Conservation (phyloP, 352 stramenopile genomes). For the Blastocystis sp. region DNA sequence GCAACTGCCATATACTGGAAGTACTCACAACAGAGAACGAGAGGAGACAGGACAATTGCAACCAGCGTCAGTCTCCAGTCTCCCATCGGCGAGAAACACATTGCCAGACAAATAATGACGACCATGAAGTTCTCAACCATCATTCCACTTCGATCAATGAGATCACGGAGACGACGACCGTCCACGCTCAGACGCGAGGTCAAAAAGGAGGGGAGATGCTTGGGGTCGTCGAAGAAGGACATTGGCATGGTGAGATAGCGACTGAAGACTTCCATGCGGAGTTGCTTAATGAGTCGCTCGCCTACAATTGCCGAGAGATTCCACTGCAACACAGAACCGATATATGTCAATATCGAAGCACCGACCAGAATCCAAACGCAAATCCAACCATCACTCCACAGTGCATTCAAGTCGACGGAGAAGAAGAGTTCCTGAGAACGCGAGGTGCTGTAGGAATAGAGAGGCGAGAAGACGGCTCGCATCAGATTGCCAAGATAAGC, state of each 20-base stretch:
- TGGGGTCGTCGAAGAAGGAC: conserved; percentile 18
- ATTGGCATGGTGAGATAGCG: neutral
- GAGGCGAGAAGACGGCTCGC: neutral
- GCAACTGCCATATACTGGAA: neutral
- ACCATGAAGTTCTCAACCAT: conserved; percentile 24
- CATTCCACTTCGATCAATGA: neutral
- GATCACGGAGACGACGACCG: conserved; percentile 14
- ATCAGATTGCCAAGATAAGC: neutral
- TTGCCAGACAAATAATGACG: neutral
- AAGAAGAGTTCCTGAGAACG: neutral
- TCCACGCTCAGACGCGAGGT: conserved; percentile 23
- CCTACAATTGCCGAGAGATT: neutral
- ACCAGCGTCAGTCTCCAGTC: neutral
- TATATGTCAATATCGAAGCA: neutral
- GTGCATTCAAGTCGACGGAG: neutral
- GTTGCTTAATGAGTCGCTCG: neutral
- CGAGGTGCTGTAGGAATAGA: neutral
- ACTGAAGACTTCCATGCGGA: neutral
- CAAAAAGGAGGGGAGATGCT: neutral
- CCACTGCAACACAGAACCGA: neutral
- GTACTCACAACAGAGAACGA: conserved; percentile 4
- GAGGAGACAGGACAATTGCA: conserved; percentile 1
- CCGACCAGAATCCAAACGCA: neutral
- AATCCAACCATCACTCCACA: neutral
- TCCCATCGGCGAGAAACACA: neutral